phyloP scores from a whole-genome alignment of 2,329 filamentous ascomycete species.

The Lachnellula hyalina region DNA sequence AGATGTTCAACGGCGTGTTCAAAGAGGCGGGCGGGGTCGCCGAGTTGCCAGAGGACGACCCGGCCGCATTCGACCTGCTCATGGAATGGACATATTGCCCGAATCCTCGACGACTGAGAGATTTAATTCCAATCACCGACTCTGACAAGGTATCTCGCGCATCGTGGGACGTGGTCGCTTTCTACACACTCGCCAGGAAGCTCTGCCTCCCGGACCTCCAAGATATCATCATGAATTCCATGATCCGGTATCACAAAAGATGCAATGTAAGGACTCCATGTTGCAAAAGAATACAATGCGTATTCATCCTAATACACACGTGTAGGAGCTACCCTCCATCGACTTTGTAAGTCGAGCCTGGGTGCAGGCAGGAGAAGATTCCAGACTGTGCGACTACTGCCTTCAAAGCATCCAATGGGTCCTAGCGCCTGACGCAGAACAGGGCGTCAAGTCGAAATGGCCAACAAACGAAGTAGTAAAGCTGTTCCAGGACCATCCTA shows the following conservation, averaged over 20 bases:
- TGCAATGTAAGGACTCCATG: neutral
- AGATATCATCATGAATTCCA: conserved; percentile 1
- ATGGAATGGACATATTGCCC: conserved; percentile 8
- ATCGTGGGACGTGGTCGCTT: conserved; percentile 6
- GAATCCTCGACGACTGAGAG: neutral
- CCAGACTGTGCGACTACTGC: neutral
- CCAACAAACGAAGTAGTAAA: neutral
- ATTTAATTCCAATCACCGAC: neutral
- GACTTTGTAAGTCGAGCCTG: neutral
- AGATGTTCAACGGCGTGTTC: conserved; percentile 15
- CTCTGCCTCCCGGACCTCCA: conserved; percentile 6
- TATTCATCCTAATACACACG: neutral
- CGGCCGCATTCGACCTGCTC: conserved; percentile 9
- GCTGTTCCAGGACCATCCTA: neutral
- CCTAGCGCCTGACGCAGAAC: too few species aligned
- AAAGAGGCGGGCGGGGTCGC: conserved; percentile 5
- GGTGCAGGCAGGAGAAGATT: neutral
- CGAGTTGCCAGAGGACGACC: conserved; percentile 6
- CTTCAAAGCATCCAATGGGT: neutral
- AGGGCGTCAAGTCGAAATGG: neutral
- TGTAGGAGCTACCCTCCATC: neutral
- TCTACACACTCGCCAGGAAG: conserved; percentile 7
- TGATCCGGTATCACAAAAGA: conserved; percentile 3
- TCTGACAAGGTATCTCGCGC: neutral
- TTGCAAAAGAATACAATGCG: neutral